Percentiles rank a stretch among this genome's conserved stretches.
Evolutionary conservation across 768 basidiomycete species (phyloP).

Genomic region (Scleroderma bovista): DNA sequence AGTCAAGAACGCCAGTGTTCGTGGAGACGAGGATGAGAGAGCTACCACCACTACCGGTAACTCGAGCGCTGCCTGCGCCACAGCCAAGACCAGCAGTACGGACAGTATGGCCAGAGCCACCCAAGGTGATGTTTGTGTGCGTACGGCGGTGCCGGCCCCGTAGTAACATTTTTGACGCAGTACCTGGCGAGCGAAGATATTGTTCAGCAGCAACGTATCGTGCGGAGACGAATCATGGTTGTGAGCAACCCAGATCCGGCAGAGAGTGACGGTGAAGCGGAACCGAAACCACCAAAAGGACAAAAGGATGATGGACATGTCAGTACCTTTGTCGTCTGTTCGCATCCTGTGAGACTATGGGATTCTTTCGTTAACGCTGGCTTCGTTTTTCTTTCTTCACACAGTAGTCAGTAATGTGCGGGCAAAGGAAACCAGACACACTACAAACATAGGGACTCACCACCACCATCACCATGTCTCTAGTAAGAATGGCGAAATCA

Average conservation of each 20-base stretch:
- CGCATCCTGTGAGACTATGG: background rate
- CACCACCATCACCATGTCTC: background rate
- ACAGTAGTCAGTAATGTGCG: background rate
- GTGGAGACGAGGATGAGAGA: slow-evolving; percentile 24
- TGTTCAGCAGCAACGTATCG: slow-evolving; percentile 12
- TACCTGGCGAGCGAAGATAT: slow-evolving; percentile 11
- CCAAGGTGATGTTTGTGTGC: slow-evolving; percentile 12
- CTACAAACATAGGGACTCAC: background rate
- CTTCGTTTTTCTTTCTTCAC: background rate
- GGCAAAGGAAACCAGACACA: background rate
- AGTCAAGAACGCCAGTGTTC: slow-evolving; percentile 18
- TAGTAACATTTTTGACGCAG: slow-evolving; percentile 9
- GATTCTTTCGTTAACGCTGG: background rate
- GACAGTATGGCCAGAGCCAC: slow-evolving; percentile 9
- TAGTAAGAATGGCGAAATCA: background rate
- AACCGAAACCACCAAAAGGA: slow-evolving; percentile 3
- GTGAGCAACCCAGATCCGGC: slow-evolving; percentile 26
- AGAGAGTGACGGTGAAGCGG: slow-evolving; percentile 23
- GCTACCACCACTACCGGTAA: slow-evolving; percentile 13
- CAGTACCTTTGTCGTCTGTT: background rate
- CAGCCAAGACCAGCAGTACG: slow-evolving; percentile 3
- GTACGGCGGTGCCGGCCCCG: background rate
- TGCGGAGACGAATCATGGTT: slow-evolving; percentile 24
- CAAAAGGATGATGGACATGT: background rate
- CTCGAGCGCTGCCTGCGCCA: slow-evolving; percentile 5